Conservation (phyloP, 1,139 yeast species). For the Hansenula sp. region DNA sequence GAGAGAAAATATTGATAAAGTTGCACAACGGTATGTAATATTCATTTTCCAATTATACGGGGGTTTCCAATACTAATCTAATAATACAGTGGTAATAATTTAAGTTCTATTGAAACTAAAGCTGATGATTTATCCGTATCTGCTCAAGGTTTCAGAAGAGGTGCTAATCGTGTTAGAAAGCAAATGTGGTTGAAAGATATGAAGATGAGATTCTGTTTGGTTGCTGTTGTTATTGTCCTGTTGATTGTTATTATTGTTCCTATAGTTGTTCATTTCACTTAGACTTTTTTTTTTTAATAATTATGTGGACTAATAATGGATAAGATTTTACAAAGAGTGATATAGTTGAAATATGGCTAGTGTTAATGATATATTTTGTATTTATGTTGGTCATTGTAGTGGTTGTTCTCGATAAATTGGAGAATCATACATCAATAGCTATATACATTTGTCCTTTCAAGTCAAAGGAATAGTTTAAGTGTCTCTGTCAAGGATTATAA, state of each 20-base stretch:
- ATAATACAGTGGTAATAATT: slow-evolving; percentile 69
- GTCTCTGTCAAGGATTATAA: too few species aligned
- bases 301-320: too few species aligned
- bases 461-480: too few species aligned
- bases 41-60: neutral
- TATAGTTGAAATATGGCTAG: neutral
- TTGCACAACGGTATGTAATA: slow-evolving; percentile 59
- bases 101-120: slow-evolving; percentile 89
- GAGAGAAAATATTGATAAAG: slow-evolving; percentile 96
- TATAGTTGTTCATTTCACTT: slow-evolving; percentile 80
- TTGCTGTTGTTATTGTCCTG: slow-evolving; percentile 73
- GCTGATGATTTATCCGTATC: slow-evolving; percentile 91
- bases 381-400: neutral
- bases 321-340: too few species aligned
- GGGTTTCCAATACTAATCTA: neutral
- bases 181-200: slow-evolving; percentile 99
- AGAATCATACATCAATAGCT: too few species aligned
- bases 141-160: slow-evolving; percentile 95
- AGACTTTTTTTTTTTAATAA: too few species aligned
- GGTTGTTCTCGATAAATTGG: neutral
- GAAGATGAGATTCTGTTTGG: slow-evolving; percentile 93
- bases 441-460: too few species aligned
- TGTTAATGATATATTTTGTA: neutral
- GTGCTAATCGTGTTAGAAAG: slow-evolving; percentile 96
- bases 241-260: slow-evolving; percentile 91